A percentile compares a stretch with the other conserved stretches of the same genome.
These are phyloP conservation scores for Saccharomycopsis selenospora DNA, from an alignment of 805 yeast species.

Conservation along the genomic window DNA sequence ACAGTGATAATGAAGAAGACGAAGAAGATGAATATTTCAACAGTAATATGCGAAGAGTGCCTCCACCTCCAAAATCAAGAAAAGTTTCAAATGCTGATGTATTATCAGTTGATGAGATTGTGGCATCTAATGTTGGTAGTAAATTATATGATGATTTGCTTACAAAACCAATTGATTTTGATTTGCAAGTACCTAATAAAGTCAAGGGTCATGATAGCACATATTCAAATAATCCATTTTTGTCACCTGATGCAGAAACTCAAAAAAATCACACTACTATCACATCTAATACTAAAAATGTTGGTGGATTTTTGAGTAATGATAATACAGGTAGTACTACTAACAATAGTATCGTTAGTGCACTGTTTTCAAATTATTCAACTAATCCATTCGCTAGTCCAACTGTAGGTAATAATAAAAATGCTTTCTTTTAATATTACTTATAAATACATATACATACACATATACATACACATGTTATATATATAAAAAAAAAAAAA, in stretches of 20 bases:
- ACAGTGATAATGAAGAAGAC: background rate
- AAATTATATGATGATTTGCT: background rate
- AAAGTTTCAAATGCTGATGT: background rate
- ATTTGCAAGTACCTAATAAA: background rate
- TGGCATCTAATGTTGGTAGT: background rate
- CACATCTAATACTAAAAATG: background rate
- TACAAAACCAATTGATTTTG: background rate
- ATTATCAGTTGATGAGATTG: background rate
- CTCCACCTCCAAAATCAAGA: background rate
- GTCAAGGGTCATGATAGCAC: background rate
- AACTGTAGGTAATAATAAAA: background rate
- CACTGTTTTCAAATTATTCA: background rate
- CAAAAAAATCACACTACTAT: background rate
- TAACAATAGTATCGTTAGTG: background rate
- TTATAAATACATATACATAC: too few species aligned
- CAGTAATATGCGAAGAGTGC: background rate
- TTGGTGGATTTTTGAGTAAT: background rate
- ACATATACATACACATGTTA: too few species aligned
- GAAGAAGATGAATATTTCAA: background rate
- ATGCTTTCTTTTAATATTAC: too few species aligned
- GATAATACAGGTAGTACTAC: background rate
- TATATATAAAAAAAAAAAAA: too few species aligned
- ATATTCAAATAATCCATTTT: background rate
- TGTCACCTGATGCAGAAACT: background rate
- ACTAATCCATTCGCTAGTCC: constrained; percentile 1